Conservation (phyloP, 257 asterid genomes). For the Forsythia viridissima region DNA sequence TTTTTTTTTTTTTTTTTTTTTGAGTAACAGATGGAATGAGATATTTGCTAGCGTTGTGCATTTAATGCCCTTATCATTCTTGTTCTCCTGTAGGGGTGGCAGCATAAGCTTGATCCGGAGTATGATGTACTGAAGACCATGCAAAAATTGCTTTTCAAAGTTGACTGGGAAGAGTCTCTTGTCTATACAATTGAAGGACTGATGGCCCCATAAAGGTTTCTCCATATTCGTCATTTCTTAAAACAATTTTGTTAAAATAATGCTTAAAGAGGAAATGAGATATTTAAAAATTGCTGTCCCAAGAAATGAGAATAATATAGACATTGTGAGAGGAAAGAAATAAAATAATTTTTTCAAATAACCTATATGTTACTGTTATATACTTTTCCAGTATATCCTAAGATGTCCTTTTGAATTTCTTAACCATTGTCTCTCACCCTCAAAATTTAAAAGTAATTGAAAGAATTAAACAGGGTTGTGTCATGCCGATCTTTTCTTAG, state of each 20-base stretch:
- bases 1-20: background rate
- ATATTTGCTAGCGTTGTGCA: background rate
- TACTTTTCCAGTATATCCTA: background rate
- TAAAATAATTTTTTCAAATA: background rate
- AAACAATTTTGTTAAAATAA: background rate
- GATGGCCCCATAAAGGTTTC: slow-evolving; percentile 71
- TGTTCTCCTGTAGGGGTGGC: slow-evolving; percentile 68
- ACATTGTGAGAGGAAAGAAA: slow-evolving; percentile 11
- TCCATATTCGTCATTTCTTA: slow-evolving; percentile 18
- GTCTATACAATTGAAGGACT: slow-evolving; percentile 71
- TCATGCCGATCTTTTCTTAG: background rate
- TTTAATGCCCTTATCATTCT: slow-evolving; percentile 9
- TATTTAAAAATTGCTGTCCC: background rate
- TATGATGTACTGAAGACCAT: slow-evolving; percentile 68
- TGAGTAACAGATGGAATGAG: background rate
- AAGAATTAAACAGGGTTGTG: background rate
- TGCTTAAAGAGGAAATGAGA: background rate
- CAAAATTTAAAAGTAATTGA: background rate
- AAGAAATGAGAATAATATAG: background rate
- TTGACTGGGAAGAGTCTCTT: slow-evolving; percentile 71
- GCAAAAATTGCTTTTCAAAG: slow-evolving; percentile 75
- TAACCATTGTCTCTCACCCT: background rate
- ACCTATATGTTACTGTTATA: background rate
- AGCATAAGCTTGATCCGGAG: slow-evolving; percentile 85
- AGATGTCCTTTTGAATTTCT: too few relatives aligned